Evolutionary conservation across 1,139 yeast genomes (phyloP).

Genomic region (Kodamaea plutei): DNA sequence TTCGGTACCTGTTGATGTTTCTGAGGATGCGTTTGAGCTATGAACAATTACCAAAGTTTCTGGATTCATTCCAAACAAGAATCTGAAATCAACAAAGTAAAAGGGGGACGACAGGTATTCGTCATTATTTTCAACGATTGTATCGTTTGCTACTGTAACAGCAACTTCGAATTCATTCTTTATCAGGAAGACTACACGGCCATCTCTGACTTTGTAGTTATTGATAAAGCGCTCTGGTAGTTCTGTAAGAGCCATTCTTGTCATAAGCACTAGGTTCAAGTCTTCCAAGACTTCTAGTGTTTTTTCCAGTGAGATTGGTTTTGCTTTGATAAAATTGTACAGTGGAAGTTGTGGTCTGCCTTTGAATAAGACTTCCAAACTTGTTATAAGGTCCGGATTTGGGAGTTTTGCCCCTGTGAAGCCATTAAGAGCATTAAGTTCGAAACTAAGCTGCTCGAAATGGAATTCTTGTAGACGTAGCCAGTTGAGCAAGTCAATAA

Average conservation of each 20-base stretch:
- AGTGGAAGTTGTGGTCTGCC: conserved; percentile 78
- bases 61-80: conserved; percentile 49
- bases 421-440: conserved; percentile 56
- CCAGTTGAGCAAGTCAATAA: conserved; percentile 87
- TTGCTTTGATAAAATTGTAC: conserved; percentile 53
- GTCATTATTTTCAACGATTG: conserved; percentile 44
- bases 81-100: conserved; percentile 71
- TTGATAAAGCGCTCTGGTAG: conserved; percentile 58
- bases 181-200: conserved; percentile 66
- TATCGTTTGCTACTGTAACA: conserved; percentile 54
- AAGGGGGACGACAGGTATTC: conserved; percentile 55
- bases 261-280: conserved; percentile 67
- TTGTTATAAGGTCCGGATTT: conserved; percentile 82
- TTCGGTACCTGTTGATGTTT: conserved; percentile 1
- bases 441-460: conserved; percentile 53
- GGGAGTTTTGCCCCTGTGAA: conserved; percentile 84
- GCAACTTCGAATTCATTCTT: conserved; percentile 67
- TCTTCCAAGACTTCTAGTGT: conserved; percentile 63
- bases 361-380: conserved; percentile 73
- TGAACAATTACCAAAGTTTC: conserved; percentile 25
- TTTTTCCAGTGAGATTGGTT: conserved; percentile 50
- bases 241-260: conserved; percentile 66
- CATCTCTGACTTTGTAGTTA: conserved; percentile 65
- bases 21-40: background rate
- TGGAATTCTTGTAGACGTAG: conserved; percentile 70